phyloP scores from a whole-genome alignment of 352 stramenopile species.

The Phytophthora litchii region DNA sequence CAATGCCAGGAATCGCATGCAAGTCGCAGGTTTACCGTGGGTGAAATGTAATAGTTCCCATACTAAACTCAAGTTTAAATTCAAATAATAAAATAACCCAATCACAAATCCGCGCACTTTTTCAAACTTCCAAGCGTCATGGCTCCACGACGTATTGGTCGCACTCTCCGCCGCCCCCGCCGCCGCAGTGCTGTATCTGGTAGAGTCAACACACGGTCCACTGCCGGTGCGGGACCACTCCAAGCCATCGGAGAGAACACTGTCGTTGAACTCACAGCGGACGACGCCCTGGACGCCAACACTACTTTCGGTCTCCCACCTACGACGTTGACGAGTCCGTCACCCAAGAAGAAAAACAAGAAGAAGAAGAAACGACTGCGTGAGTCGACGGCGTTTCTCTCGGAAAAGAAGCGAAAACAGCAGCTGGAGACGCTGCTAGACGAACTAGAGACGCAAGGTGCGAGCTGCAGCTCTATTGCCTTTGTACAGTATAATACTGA shows the following conservation, averaged over 20 bases:
- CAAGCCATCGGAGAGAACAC: constrained; percentile 73
- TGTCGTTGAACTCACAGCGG: constrained; percentile 45
- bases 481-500: constrained; percentile 7
- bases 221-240: constrained; percentile 30
- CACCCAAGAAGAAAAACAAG: constrained; percentile 35
- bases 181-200: constrained; percentile 30
- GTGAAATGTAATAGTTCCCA: background rate
- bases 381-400: constrained; percentile 19
- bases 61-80: constrained; percentile 13
- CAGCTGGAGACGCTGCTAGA: constrained; percentile 51
- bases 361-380: constrained; percentile 41
- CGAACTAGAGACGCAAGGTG: constrained; percentile 71
- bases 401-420: constrained; percentile 52
- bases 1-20: too few relatives aligned
- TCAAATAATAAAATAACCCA: constrained; percentile 15
- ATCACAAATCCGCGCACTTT: constrained; percentile 21
- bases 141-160: constrained; percentile 47
- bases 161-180: constrained; percentile 50
- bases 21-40: too few relatives aligned
- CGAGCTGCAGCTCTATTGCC: constrained; percentile 1
- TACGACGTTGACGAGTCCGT: constrained; percentile 19
- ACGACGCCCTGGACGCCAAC: constrained; percentile 21
- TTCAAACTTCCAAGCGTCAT: constrained; percentile 43
- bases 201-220: constrained; percentile 17
- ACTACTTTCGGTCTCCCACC: constrained; percentile 17